Conservation (phyloP, 2,329 filamentous ascomycete species). For the Apiospora marii region DNA sequence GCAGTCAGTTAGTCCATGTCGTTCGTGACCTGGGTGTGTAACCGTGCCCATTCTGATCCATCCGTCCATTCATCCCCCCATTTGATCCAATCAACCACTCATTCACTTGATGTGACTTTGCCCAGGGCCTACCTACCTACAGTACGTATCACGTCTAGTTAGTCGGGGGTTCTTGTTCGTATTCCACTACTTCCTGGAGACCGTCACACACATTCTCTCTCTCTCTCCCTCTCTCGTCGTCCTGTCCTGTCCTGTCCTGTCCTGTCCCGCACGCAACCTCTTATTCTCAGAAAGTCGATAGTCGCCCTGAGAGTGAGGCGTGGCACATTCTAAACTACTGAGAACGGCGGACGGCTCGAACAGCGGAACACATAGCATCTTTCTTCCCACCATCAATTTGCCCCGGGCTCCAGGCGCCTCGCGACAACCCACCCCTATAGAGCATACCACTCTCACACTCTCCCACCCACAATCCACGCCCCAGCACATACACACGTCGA, state of each 20-base stretch:
- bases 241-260: not conserved
- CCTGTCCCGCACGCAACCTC: slow-evolving; percentile 20
- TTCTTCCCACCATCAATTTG: slow-evolving; percentile 17
- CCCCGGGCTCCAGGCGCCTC: slow-evolving; percentile 12
- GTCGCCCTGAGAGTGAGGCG: slow-evolving; percentile 17
- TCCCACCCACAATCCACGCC: slow-evolving; percentile 14
- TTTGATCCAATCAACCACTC: slow-evolving; percentile 14
- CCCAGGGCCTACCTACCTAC: slow-evolving; percentile 5
- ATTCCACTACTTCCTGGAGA: slow-evolving; percentile 20
- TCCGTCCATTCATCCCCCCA: slow-evolving; percentile 19
- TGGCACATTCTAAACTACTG: not conserved
- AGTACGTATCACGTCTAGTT: slow-evolving; percentile 16
- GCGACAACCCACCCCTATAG: slow-evolving; percentile 23
- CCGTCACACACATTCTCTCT: slow-evolving; percentile 12
- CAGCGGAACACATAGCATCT: slow-evolving; percentile 13
- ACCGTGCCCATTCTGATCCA: slow-evolving; percentile 23
- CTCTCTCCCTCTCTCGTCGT: not conserved
- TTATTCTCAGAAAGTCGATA: slow-evolving; percentile 13
- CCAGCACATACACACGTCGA: slow-evolving; percentile 18
- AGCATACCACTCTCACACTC: slow-evolving; percentile 7
- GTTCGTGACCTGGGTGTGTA: slow-evolving; percentile 18
- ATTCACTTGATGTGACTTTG: slow-evolving; percentile 20
- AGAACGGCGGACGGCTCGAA: slow-evolving; percentile 7
- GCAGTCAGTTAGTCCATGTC: slow-evolving; percentile 10
- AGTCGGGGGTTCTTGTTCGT: slow-evolving; percentile 20